These are phyloP conservation scores for Coemansia sp. DNA, from an alignment of 192 early-diverging fungal species.

Conservation along the genomic window DNA sequence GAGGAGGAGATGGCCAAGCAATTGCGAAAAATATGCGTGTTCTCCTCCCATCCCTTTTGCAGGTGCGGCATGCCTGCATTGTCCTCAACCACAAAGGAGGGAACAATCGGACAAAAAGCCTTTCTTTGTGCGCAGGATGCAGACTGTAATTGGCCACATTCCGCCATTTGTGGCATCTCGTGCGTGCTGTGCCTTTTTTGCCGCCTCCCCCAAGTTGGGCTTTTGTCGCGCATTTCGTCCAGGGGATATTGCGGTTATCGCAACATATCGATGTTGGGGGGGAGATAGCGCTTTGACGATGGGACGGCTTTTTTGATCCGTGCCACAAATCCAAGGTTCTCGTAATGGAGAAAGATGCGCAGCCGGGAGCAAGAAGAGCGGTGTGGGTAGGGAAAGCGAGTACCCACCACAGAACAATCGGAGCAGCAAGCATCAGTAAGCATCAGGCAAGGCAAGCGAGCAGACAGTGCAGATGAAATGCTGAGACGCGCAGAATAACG, in stretches of 20 bases:
- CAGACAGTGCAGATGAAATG: conserved; percentile 4
- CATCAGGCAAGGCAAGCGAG: background rate
- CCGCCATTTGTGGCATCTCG: background rate
- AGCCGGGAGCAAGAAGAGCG: background rate
- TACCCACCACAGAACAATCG: background rate
- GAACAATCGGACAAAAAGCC: background rate
- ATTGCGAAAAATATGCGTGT: background rate
- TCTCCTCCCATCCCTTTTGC: background rate
- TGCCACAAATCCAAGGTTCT: background rate
- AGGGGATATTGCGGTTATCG: background rate
- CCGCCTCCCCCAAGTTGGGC: background rate
- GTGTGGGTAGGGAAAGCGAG: background rate
- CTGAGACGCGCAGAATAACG: background rate
- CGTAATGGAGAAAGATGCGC: too few relatives aligned
- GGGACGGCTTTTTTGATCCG: background rate
- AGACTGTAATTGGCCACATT: conserved; percentile 11
- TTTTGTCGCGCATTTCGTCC: background rate
- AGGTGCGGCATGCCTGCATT: conserved; percentile 1
- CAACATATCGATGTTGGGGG: background rate
- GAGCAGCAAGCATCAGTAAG: background rate
- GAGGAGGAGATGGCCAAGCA: background rate
- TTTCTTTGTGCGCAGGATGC: background rate
- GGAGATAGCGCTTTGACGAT: background rate
- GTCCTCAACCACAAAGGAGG: background rate
- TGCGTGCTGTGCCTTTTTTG: conserved; percentile 3